Percentiles rank a stretch among this genome's conserved stretches.
Conservation (phyloP, 2,329 filamentous ascomycete species). For the Colletotrichum brevisporum region DNA sequence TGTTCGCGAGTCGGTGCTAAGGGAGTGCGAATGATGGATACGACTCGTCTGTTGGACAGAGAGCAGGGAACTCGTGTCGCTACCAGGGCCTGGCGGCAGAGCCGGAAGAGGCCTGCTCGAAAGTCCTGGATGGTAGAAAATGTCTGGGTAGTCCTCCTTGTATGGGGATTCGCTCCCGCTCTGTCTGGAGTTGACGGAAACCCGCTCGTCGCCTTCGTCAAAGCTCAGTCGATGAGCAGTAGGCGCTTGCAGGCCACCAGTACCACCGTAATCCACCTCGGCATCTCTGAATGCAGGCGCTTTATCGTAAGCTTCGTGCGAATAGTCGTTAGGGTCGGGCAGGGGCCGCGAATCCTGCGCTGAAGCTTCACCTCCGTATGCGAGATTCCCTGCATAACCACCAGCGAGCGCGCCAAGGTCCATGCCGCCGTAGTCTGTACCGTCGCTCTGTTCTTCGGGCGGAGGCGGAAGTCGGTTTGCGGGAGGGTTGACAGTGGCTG, state of each 20-base stretch:
- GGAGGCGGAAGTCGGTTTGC: constrained; percentile 58
- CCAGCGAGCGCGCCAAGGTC: constrained; percentile 84
- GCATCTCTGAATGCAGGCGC: constrained; percentile 68
- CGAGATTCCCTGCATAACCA: constrained; percentile 71
- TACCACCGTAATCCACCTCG: constrained; percentile 88
- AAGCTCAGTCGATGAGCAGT: constrained; percentile 84
- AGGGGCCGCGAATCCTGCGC: constrained; percentile 62
- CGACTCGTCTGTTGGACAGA: constrained; percentile 53
- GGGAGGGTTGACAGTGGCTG: constrained; percentile 42
- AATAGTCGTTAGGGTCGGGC: constrained; percentile 58
- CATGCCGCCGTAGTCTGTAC: constrained; percentile 79
- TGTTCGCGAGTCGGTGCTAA: constrained; percentile 61
- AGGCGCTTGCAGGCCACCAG: constrained; percentile 88
- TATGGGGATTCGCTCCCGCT: constrained; percentile 76
- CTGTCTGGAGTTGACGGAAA: constrained; percentile 68
- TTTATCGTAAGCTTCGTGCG: constrained; percentile 54
- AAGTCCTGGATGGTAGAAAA: constrained; percentile 94
- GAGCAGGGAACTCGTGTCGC: constrained; percentile 71
- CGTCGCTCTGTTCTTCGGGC: constrained; percentile 72
- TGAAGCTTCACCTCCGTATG: constrained; percentile 64
- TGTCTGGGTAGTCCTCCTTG: constrained; percentile 84
- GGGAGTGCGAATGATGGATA: constrained; percentile 63
- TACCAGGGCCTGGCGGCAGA: constrained; percentile 71
- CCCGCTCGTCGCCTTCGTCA: constrained; percentile 89
- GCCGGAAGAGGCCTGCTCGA: constrained; percentile 74